Percentiles rank a stretch among this genome's conserved stretches.
Conservation (phyloP, 257 asterid species). For the Datura wrightii region DNA sequence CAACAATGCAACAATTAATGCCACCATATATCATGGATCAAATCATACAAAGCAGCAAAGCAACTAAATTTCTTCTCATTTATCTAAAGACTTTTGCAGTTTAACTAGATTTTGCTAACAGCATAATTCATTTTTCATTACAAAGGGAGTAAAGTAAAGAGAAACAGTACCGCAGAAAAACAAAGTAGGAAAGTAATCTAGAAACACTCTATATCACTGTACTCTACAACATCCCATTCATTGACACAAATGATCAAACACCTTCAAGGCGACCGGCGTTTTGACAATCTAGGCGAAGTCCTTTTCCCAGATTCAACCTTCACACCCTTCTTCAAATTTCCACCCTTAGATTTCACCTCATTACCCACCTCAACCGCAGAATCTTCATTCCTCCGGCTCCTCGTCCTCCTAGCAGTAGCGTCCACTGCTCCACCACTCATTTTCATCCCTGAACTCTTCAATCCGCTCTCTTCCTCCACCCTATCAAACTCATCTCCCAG, state of each 20-base stretch:
- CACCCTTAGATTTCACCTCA: conserved; percentile 34
- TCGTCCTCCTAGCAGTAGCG: conserved; percentile 39
- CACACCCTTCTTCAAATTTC: conserved; percentile 41
- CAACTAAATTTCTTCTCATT: neutral
- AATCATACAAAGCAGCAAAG: neutral
- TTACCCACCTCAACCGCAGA: conserved; percentile 6
- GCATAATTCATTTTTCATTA: neutral
- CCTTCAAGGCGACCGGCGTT: conserved; percentile 35
- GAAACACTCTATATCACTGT: neutral
- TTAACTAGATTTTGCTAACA: neutral
- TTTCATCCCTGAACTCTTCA: neutral
- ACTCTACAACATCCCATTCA: neutral
- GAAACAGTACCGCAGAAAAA: neutral
- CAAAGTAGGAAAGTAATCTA: neutral
- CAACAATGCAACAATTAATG: neutral
- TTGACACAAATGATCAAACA: conserved; percentile 39
- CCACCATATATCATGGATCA: neutral
- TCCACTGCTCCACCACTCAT: conserved; percentile 12
- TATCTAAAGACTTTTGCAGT: neutral
- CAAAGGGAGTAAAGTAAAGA: neutral
- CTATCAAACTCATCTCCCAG: conserved; percentile 80
- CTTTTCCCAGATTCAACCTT: conserved; percentile 40
- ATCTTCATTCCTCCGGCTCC: conserved; percentile 30
- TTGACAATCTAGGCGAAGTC: conserved; percentile 64
- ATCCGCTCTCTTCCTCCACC: conserved; percentile 59